phyloP scores from a whole-genome alignment of 1,284 basidiomycete species.

The Tilletia walkeri region DNA sequence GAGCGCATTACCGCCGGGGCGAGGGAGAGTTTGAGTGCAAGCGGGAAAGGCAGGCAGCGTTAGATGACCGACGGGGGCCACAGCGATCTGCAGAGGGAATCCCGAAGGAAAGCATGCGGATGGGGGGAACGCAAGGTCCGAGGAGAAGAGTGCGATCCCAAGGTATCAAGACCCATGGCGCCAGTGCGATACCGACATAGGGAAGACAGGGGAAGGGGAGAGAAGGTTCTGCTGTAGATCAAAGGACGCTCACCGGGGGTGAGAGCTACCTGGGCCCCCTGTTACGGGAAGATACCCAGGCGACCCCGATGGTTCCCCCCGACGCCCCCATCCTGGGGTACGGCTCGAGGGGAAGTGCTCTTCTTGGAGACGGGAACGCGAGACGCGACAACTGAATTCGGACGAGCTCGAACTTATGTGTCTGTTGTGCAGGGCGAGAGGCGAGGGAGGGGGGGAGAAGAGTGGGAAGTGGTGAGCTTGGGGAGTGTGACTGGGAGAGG shows the following conservation, averaged over 20 bases:
- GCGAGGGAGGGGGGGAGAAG: not conserved
- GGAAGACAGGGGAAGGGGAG: not conserved
- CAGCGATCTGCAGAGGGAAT: too few relatives aligned
- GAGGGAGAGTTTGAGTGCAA: too few relatives aligned
- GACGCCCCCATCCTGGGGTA: constrained; percentile 1
- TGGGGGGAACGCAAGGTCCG: too few relatives aligned
- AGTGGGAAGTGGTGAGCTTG: not conserved
- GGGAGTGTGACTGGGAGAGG: not conserved
- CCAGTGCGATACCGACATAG: not conserved
- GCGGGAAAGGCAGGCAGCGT: too few relatives aligned
- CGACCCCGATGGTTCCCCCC: constrained; percentile 13
- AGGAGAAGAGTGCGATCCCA: too few relatives aligned
- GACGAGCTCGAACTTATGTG: constrained; percentile 16
- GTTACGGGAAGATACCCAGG: not conserved
- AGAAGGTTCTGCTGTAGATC: constrained; percentile 9
- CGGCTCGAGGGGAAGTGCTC: not conserved
- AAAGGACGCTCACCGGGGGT: constrained; percentile 17
- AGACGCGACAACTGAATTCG: constrained; percentile 4
- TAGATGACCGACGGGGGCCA: too few relatives aligned
- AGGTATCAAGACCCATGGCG: too few relatives aligned
- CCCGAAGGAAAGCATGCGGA: too few relatives aligned
- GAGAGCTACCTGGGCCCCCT: constrained; percentile 10
- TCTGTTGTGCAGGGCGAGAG: not conserved
- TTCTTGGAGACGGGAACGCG: constrained; percentile 19
- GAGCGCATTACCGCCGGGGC: too few relatives aligned